phyloP scores from a whole-genome alignment of 2,329 filamentous ascomycete species.

The Scolecobasidium constrictum region DNA sequence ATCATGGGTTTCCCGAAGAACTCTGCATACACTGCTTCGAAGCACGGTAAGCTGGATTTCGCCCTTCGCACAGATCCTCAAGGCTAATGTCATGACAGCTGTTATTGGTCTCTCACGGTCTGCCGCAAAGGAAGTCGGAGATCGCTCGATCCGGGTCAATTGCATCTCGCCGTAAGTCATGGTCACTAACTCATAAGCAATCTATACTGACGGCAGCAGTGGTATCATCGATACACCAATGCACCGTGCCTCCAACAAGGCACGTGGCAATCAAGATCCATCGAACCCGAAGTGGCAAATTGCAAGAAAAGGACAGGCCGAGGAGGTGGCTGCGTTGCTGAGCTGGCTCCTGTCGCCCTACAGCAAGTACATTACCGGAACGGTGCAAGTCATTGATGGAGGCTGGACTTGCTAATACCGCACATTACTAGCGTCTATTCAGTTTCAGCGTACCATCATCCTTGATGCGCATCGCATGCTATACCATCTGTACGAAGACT shows the following conservation, averaged over 20 bases:
- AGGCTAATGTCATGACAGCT: slow-evolving; percentile 23
- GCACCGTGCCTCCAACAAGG: neutral
- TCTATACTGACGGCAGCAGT: slow-evolving; percentile 7
- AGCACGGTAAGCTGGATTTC: slow-evolving; percentile 17
- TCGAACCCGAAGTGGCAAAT: slow-evolving; percentile 7
- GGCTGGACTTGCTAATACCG: slow-evolving; percentile 7
- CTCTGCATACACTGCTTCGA: slow-evolving; percentile 26
- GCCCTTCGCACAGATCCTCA: neutral
- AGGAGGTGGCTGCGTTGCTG: slow-evolving; percentile 32
- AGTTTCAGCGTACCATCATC: too few relatives aligned
- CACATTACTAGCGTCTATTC: too few relatives aligned
- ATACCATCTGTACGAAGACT: too few relatives aligned
- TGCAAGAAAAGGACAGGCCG: slow-evolving; percentile 17
- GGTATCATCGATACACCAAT: slow-evolving; percentile 18
- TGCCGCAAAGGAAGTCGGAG: slow-evolving; percentile 28
- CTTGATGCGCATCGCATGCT: too few relatives aligned
- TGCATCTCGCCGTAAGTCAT: slow-evolving; percentile 23
- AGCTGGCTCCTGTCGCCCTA: slow-evolving; percentile 37
- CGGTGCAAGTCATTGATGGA: slow-evolving; percentile 27
- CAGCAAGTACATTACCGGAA: slow-evolving; percentile 35
- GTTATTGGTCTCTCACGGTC: slow-evolving; percentile 28
- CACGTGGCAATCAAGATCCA: neutral
- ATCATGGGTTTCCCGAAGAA: slow-evolving; percentile 29
- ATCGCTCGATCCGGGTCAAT: slow-evolving; percentile 22
- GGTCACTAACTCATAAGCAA: neutral